phyloP scores from a whole-genome alignment of 257 asterid species.

The Echites panduratus region DNA sequence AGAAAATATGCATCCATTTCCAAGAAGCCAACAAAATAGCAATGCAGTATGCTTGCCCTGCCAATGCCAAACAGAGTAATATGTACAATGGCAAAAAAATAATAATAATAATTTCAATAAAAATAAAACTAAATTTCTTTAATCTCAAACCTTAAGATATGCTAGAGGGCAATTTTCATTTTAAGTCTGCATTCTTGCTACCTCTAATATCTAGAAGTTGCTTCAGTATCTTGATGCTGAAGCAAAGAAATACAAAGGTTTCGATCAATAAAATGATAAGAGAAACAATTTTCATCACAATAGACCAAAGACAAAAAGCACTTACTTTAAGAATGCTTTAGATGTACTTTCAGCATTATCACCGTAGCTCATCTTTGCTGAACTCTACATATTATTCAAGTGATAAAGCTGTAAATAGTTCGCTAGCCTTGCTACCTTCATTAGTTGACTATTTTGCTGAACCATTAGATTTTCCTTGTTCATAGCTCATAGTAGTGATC shows the following conservation, averaged over 20 bases:
- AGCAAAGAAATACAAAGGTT: conserved; percentile 6
- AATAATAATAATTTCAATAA: too few relatives aligned
- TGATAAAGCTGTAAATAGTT: too few relatives aligned
- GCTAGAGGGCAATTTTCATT: conserved; percentile 7
- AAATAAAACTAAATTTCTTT: background rate
- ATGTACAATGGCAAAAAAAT: background rate
- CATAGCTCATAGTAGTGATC: conserved; percentile 75
- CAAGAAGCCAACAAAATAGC: conserved; percentile 40
- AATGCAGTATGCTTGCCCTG: conserved; percentile 35
- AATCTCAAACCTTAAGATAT: conserved; percentile 25
- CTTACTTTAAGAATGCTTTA: background rate
- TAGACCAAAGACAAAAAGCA: background rate
- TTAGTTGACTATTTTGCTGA: conserved; percentile 29
- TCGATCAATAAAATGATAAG: conserved; percentile 1
- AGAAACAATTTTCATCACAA: background rate
- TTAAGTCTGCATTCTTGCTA: background rate
- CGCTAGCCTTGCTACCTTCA: conserved; percentile 45
- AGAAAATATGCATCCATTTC: conserved; percentile 42
- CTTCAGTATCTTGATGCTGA: conserved; percentile 83
- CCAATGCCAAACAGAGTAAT: background rate
- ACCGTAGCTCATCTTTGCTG: conserved; percentile 27
- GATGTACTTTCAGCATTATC: conserved; percentile 24
- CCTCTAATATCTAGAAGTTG: conserved; percentile 46
- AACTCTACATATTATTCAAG: conserved; percentile 43
- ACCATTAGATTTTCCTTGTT: conserved; percentile 50